Evolutionary conservation across 345 rosid species (phyloP).

Genomic region (Gossypium raimondii): DNA sequence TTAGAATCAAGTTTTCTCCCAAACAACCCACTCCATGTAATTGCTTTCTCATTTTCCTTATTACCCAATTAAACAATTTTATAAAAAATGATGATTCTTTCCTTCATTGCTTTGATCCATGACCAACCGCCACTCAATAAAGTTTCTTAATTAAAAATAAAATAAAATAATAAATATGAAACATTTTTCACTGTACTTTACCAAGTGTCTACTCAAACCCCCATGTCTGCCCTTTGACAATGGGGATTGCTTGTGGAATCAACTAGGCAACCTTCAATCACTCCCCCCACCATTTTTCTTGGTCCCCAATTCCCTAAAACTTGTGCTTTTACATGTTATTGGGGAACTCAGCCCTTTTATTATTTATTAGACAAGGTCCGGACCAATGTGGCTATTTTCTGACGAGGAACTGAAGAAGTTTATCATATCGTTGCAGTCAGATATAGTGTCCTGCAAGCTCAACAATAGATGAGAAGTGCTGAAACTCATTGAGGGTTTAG

Average conservation of each 20-base stretch:
- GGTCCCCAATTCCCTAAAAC: slow-evolving; percentile 6
- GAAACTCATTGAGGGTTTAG: slow-evolving; percentile 80
- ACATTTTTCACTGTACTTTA: slow-evolving; percentile 34
- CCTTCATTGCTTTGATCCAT: neutral
- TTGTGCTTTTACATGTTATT: slow-evolving; percentile 25
- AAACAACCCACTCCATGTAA: neutral
- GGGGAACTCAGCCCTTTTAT: neutral
- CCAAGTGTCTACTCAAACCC: slow-evolving; percentile 55
- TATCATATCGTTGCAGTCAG: slow-evolving; percentile 67
- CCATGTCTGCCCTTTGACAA: slow-evolving; percentile 25
- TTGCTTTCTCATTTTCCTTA: neutral
- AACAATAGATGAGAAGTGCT: slow-evolving; percentile 76
- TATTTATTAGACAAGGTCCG: slow-evolving; percentile 28
- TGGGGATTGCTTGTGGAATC: slow-evolving; percentile 42
- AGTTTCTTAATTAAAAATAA: neutral
- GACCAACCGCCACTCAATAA: slow-evolving; percentile 6
- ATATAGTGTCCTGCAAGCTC: slow-evolving; percentile 82
- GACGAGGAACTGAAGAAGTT: slow-evolving; percentile 67
- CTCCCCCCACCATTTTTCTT: slow-evolving; percentile 18
- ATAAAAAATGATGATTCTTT: neutral
- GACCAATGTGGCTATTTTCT: slow-evolving; percentile 36
- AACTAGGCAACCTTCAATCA: slow-evolving; percentile 24
- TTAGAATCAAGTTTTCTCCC: neutral
- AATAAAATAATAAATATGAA: slow-evolving; percentile 10
- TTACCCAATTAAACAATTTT: neutral